Evolutionary conservation across 345 rosid genomes (phyloP).

Genomic region (Citrus sinensis): DNA sequence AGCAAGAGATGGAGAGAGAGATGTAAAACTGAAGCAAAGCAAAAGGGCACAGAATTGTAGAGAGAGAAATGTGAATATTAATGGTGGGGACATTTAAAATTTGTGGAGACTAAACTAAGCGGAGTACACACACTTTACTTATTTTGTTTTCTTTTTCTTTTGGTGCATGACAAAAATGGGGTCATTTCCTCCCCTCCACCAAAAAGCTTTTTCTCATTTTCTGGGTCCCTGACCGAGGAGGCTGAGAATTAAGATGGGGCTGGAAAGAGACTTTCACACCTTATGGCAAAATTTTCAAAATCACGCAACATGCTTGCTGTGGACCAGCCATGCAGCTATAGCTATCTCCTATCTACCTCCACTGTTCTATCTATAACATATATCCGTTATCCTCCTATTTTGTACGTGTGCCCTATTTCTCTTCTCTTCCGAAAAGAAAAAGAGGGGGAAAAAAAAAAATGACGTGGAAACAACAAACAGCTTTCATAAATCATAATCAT

Average conservation of each 20-base stretch:
- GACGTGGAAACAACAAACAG: background rate
- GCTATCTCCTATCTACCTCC: too few relatives aligned
- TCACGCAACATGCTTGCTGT: slow-evolving; percentile 33
- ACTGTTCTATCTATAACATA: too few relatives aligned
- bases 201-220: slow-evolving; percentile 8
- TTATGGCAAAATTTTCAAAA: slow-evolving; percentile 19
- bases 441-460: background rate
- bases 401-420: background rate
- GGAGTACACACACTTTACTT: background rate
- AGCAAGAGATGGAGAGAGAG: slow-evolving; percentile 21
- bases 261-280: slow-evolving; percentile 24
- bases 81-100: slow-evolving; percentile 27
- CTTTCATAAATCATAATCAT: slow-evolving; percentile 19
- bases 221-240: slow-evolving; percentile 19
- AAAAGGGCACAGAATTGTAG: slow-evolving; percentile 34
- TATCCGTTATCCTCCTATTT: background rate
- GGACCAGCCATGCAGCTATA: background rate
- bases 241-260: slow-evolving; percentile 2
- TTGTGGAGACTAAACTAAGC: background rate
- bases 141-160: slow-evolving; percentile 21
- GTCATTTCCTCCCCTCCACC: slow-evolving; percentile 19
- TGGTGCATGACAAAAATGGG: slow-evolving; percentile 49
- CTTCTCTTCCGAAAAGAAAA: background rate
- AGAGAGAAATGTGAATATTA: slow-evolving; percentile 25
- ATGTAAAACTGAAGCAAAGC: slow-evolving; percentile 63